Evolutionary conservation across 2,329 filamentous ascomycete genomes (phyloP), one percentile per base, ranked within the genome.

Genomic region (Colletotrichum falcatum): DNA sequence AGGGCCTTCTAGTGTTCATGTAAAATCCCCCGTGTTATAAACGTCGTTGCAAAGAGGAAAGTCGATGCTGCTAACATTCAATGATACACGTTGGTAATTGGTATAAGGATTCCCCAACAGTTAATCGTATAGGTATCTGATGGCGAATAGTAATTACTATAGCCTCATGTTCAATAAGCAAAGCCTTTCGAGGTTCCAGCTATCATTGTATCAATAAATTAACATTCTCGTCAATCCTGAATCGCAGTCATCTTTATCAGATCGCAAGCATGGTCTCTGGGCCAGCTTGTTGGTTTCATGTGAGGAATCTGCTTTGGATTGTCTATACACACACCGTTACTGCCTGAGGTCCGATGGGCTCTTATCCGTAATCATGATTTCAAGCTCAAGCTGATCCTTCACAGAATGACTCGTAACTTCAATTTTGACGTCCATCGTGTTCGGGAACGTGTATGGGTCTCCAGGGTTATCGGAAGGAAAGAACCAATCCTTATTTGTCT

Each of bases 331-430:
- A 12, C 9, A 20, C 6, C 23, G 12, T n/a, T 39, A 44, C 20
- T 67, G 37, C 5, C 42, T 59, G 12, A 39, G 30, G 23, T 53
- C 48, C 3, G 58, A 30, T n/a, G 44, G 23, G 1, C 37, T 14
- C 33, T 51, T 62, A 16, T 70, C 67, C 53, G 20, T 60, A 9
- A 70, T 63, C 2, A 35, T 67, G 20, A 70, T 11, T 1, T 42
- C 16, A 23, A 70, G 53, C 37, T 70, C 37, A 20, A 70, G 18
- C n/a, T 59, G 51, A 20, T 70, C 67, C 37, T 67, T 70, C 20
- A 54, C 23, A 1, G 67, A 5, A 18, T 49, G n/a, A 6, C 58
- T 70, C 23, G 35, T 59, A 8, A 70, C 53, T 28, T 39, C 35
- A 4, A 70, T 70, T 5, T 67, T 58, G 6, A 59, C 66, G 6